Conservation (phyloP, 1,139 yeast species). For the Citeromyces hawaiiensis region DNA sequence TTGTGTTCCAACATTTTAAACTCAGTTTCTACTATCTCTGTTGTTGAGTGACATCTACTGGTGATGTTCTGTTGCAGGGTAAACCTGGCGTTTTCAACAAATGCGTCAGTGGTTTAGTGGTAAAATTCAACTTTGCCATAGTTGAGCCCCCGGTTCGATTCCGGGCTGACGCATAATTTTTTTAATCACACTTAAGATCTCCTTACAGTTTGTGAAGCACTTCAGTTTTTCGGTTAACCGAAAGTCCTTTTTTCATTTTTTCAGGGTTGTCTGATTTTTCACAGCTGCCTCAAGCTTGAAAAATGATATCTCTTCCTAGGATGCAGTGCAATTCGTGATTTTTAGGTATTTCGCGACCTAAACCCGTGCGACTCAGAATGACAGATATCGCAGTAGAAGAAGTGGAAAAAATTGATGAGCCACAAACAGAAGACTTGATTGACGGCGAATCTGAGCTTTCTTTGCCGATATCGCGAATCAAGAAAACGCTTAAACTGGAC, state of each 20-base stretch:
- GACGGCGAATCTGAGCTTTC: slow-evolving; percentile 6
- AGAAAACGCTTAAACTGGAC: slow-evolving; percentile 74
- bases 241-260: slow-evolving; percentile 6
- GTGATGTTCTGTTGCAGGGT: too few relatives aligned
- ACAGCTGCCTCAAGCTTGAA: too few relatives aligned
- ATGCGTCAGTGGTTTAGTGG: slow-evolving; percentile 35
- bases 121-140: slow-evolving; percentile 39
- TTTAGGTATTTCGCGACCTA: background rate
- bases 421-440: background rate
- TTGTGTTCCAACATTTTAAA: too few relatives aligned
- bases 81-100: background rate
- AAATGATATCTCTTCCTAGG: too few relatives aligned
- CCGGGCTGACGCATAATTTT: slow-evolving; percentile 41
- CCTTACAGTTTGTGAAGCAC: too few relatives aligned
- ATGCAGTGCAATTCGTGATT: background rate
- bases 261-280: too few relatives aligned
- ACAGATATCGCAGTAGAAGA: background rate
- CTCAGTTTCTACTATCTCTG: too few relatives aligned
- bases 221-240: too few relatives aligned
- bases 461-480: slow-evolving; percentile 72
- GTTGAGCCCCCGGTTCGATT: slow-evolving; percentile 43
- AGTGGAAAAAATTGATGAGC: background rate
- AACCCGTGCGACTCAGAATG: background rate
- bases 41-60: too few relatives aligned
- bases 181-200: too few relatives aligned